Evolutionary conservation across 257 asterid genomes (phyloP), one percentile per base, ranked within the genome.

Genomic region (Fraxinus anomala): DNA sequence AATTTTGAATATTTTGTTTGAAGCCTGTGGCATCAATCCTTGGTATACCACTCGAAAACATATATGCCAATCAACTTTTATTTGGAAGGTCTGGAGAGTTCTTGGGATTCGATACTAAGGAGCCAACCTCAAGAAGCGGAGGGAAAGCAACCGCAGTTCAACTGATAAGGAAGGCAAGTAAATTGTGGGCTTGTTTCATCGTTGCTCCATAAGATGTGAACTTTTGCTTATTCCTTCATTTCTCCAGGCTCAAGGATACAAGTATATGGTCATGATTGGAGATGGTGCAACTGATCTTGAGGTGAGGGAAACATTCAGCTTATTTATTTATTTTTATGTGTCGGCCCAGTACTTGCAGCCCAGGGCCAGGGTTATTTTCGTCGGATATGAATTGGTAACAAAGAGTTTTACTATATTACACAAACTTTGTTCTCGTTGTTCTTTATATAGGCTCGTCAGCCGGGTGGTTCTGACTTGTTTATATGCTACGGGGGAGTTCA

Each of bases 221-320:
- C 14, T 28, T 68, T 24, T 16, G 33, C 7, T 13, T 75, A 59
- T 59, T 47, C 68, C 28, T 63, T 66, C 31, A 14, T 24, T 31
- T 72, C 76, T 82, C 19, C 91, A 93, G 98, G 91, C 77, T 36
- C 79, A 77, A 70, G 93, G 91, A 73, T 91, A 85, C 88, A 85
- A 85, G 77, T 88, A 89, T 42, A 11, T 95, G 59, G 94, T 93
- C 85, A 95, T 95, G 98, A 88, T 95, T 81, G 99, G 99, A 68
- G 99, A 95, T 83, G 99, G 99, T 42, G 99, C 98, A 71, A 93
- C 99, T 69, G 98, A 95, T 88, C 96, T 92, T 56, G 98, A 95
- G 93, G 99, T 95, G 34, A 88, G 85, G 77, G 68, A 78, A 39
- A 21, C 33, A 5, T 19, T 26, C 49, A 16, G 14, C 23, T 68